A percentile compares a stretch with the other conserved stretches of the same genome.
Conservation (phyloP, 2,329 filamentous ascomycete genomes). For the Parascedosporium putredinis region DNA sequence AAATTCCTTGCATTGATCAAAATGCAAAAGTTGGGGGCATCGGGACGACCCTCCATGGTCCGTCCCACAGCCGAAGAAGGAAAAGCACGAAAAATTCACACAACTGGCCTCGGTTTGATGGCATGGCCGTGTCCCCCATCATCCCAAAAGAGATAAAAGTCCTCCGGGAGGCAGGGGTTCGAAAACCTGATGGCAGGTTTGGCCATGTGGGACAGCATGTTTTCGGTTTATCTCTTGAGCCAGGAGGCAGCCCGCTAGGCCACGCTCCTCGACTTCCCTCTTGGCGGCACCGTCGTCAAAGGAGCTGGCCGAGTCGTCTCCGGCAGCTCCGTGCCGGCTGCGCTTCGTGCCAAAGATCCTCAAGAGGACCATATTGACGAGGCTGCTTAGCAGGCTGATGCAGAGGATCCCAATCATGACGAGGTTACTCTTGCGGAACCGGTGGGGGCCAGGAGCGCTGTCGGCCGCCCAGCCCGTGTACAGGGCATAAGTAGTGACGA, state of each 20-base stretch:
- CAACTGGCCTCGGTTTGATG: too few relatives aligned
- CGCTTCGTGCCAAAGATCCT: slow-evolving; percentile 45
- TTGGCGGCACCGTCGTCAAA: slow-evolving; percentile 51
- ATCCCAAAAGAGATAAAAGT: too few relatives aligned
- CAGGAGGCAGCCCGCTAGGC: slow-evolving; percentile 36
- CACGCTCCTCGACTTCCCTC: slow-evolving; percentile 46
- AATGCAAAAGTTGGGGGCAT: background rate
- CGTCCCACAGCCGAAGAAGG: too few relatives aligned
- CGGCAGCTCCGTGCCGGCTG: slow-evolving; percentile 32
- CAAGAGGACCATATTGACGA: slow-evolving; percentile 58
- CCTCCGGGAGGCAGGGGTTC: too few relatives aligned
- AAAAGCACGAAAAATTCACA: background rate
- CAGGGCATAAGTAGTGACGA: slow-evolving; percentile 79
- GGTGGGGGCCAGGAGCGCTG: slow-evolving; percentile 52
- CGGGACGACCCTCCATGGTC: background rate
- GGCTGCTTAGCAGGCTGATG: slow-evolving; percentile 63
- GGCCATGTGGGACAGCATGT: background rate
- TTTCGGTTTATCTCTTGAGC: slow-evolving; percentile 15
- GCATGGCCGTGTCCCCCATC: too few relatives aligned
- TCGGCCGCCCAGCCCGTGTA: slow-evolving; percentile 82
- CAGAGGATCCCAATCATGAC: slow-evolving; percentile 80
- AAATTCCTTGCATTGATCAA: background rate
- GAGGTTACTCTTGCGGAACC: slow-evolving; percentile 75
- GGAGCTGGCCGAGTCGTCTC: slow-evolving; percentile 27
- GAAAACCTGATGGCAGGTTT: too few relatives aligned